Evolutionary conservation across 1,284 basidiomycete genomes (phyloP).

Genomic region (Takashimella tepidaria): DNA sequence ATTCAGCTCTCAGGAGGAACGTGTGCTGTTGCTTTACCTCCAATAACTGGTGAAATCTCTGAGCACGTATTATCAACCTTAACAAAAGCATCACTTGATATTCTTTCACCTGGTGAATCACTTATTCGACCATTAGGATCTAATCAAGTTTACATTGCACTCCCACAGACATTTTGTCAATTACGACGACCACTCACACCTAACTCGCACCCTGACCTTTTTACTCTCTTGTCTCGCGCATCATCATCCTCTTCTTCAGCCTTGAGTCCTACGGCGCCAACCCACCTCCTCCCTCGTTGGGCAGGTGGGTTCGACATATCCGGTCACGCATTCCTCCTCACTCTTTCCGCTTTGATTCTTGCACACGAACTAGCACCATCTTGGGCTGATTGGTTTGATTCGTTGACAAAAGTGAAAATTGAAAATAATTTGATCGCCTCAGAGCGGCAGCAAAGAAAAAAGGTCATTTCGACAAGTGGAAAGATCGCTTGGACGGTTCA

Average conservation of each 20-base stretch:
- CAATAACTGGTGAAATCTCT: background rate
- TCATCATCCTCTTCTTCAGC: conserved; percentile 56
- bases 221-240: conserved; percentile 48
- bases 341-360: conserved; percentile 74
- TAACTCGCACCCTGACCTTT: conserved; percentile 61
- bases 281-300: conserved; percentile 54
- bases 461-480: background rate
- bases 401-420: background rate
- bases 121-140: background rate
- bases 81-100: background rate
- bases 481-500: conserved; percentile 7
- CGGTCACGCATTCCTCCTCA: conserved; percentile 88
- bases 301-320: conserved; percentile 79
- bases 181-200: conserved; percentile 55
- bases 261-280: conserved; percentile 60
- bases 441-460: no score
- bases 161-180: conserved; percentile 54
- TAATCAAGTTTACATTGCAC: conserved; percentile 20
- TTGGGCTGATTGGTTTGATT: conserved; percentile 15
- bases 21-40: conserved; percentile 65
- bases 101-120: background rate
- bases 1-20: conserved; percentile 71
- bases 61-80: background rate
- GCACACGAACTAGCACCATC: conserved; percentile 62
- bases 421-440: no score